Base-by-base conservation (phyloP, 75 land plant species). In the Chamaecyparis obtusa region DNA sequence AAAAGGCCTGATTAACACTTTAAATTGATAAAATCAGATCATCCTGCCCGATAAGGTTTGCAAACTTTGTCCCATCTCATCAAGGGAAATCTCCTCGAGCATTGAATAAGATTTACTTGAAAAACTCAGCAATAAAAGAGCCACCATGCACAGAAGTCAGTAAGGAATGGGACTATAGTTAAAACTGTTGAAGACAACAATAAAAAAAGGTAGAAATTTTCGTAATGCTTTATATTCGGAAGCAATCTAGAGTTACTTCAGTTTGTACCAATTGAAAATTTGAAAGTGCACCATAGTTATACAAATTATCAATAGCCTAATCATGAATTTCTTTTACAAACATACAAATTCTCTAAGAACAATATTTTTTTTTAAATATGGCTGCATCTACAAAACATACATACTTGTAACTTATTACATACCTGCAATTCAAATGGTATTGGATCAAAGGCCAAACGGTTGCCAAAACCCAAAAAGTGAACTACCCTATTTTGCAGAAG, bases 401-500 rank as follows among this genome's bases (percentile, higher is more conserved):
- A 81, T 27, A 2, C n/a, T 24, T 81, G 51, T 27, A 81, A 43
- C 27, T 81, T 41, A 27, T 56, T 24, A 55, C 30, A 39, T 90
- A 98, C 99, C 99, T 97, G 99, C 88, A 95, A 86, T 41, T 98
- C 88, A 88, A 92, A 93, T 84, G 97, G 95, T 81, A 98, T 90
- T 69, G 99, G 99, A 87, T 97, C 99, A 91, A 95, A 98, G 14
- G 99, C 90, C 86, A 98, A 90, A 16, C 99, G 94, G 72, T 98
- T 94, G 39, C 94, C 99, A 90, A 98, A 98, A 17, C 99, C 99
- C 86, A 91, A 79, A 85, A 98, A 95, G 90, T 95, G 99, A 71
- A 98, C 99, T 54, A 97, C 97, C 67, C 91, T 88, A 46, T 97
- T 98, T 16, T 88, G 88, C 8, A 93, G 94, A 83, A 98, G 88